Evolutionary conservation across 129 eudicot genomes (phyloP), one percentile per base, ranked within the genome.

Genomic region (Tanacetum coccineum): DNA sequence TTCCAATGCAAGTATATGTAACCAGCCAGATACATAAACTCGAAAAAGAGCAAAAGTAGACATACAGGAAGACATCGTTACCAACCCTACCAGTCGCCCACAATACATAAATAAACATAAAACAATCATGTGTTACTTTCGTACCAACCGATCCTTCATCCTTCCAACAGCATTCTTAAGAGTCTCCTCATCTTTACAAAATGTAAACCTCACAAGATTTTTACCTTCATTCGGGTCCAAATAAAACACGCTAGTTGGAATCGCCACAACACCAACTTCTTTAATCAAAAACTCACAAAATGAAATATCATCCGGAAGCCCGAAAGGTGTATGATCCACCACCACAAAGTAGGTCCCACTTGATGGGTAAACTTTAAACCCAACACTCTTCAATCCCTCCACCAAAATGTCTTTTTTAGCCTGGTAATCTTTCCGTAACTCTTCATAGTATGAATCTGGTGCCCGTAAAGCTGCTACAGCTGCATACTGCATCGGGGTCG

Each of bases 241-340:
- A 73, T 94, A 94, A 42, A 94, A 94, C 50, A 89, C 99, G 12
- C 99, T 94, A 1, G 99, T 87, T 1, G 99, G 99, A n/a, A 89
- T 94, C 7, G 99, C 99, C 51, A 87, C 99, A 8, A 94, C 99
- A 9, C 99, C 99, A 39, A 94, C 97, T 75, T 94, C 99, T 76
- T 94, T 94, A 44, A 94, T 94, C 80, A 94, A 48, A 70, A 75
- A 89, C 83, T 94, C 97, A 9, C 99, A 94, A 63, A 94, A 94
- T 4, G 95, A 81, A 17, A 94, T 72, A 54, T 94, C 99, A 19
- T 94, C 82, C 49, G 83, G 81, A 61, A 66, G 76, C 67, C 99
- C 95, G 8, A 94, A 94, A 3, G 82, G 87, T 6, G 99, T 87
- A 67, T 94, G 99, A 64, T 94, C 97, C 64, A 89, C 99, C 51